Percentiles rank a stretch among this genome's conserved stretches.
Evolutionary conservation across 768 basidiomycete genomes (phyloP).

Genomic region (Neoboletus subvelutipes): DNA sequence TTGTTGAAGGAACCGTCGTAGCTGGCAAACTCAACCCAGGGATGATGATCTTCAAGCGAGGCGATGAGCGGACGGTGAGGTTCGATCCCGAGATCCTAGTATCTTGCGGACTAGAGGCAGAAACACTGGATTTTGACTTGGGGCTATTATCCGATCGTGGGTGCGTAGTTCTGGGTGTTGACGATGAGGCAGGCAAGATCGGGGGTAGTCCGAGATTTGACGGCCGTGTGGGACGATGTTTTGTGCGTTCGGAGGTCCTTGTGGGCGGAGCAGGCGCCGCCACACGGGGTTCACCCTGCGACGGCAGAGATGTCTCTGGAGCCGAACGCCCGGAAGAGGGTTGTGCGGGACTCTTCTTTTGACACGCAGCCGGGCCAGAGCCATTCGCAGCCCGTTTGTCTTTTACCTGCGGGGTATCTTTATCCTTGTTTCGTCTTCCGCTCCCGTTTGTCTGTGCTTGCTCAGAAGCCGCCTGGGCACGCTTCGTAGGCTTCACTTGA

Average conservation of each 20-base stretch:
- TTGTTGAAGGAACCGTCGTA: neutral
- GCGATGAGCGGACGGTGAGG: neutral
- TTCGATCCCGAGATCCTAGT: neutral
- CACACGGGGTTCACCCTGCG: neutral
- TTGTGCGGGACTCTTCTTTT: neutral
- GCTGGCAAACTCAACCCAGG: neutral
- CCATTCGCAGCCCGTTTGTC: neutral
- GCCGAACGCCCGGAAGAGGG: neutral
- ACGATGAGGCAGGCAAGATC: neutral
- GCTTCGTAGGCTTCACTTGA: slow-evolving; percentile 20
- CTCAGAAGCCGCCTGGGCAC: slow-evolving; percentile 16
- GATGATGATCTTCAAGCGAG: slow-evolving; percentile 3
- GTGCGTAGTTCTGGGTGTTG: neutral
- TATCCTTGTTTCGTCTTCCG: slow-evolving; percentile 5
- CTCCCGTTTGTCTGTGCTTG: neutral
- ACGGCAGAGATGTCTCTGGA: neutral
- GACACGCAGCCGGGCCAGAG: neutral
- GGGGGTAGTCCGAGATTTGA: slow-evolving; percentile 19
- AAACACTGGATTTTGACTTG: neutral
- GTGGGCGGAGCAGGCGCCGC: neutral
- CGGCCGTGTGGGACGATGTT: slow-evolving; percentile 1
- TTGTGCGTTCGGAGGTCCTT: neutral
- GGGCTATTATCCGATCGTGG: neutral
- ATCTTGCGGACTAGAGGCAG: neutral
- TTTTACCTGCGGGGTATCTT: neutral